A percentile compares a stretch with the other conserved stretches of the same genome.
These are phyloP conservation scores for Brassica cretica DNA, from an alignment of 345 rosid genomes.

Conservation along the genomic window DNA sequence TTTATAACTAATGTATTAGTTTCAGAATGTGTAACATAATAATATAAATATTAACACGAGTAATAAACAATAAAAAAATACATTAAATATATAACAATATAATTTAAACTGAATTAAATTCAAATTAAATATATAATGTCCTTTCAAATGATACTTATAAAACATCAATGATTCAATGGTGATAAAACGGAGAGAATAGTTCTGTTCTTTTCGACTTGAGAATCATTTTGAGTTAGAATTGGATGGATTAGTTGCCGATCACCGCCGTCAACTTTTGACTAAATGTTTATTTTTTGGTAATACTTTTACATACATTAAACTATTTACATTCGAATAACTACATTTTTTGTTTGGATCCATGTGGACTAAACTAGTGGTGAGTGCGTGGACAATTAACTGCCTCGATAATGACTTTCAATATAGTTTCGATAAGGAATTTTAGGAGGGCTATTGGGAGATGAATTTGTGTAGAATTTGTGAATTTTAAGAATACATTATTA, in stretches of 20 bases:
- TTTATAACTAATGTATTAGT: not conserved
- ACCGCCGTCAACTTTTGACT: conserved; percentile 43
- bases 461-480: too few species aligned
- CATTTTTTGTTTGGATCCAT: conserved; percentile 18
- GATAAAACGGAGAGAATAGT: not conserved
- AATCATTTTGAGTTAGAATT: conserved; percentile 28
- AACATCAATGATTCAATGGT: not conserved
- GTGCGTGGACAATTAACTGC: conserved; percentile 42
- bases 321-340: conserved; percentile 19
- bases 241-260: conserved; percentile 34
- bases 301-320: conserved; percentile 14
- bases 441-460: too few species aligned
- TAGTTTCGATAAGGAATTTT: too few species aligned
- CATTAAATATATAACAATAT: not conserved
- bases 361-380: conserved; percentile 24
- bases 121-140: not conserved
- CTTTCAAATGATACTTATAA: not conserved
- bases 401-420: conserved; percentile 35
- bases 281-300: conserved; percentile 14
- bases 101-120: not conserved
- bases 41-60: too few species aligned
- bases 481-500: too few species aligned
- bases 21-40: not conserved
- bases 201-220: conserved; percentile 4
- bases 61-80: not conserved